Percentiles rank a stretch among this genome's conserved stretches.
Evolutionary conservation across 2,329 filamentous ascomycete genomes (phyloP).

Genomic region (Cladosporium sp.): DNA sequence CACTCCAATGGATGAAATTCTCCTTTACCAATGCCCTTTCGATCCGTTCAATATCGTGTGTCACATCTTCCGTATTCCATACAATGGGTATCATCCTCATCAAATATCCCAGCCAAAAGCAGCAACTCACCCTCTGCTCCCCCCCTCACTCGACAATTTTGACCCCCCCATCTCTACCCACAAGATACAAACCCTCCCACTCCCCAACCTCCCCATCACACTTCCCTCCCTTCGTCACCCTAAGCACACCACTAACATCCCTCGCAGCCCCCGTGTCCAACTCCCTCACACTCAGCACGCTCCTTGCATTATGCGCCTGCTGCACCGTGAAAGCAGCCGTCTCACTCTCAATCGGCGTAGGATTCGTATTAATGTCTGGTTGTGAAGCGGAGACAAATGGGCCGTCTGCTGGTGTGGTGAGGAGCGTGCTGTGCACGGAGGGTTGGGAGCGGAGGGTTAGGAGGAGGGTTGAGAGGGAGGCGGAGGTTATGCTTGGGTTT

Average conservation of each 20-base stretch:
- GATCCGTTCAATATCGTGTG: no score
- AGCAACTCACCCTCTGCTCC: background rate
- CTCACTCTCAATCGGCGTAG: constrained; percentile 63
- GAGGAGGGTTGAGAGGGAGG: constrained; percentile 27
- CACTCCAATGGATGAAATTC: no score
- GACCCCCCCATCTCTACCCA: constrained; percentile 72
- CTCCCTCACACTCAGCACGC: constrained; percentile 65
- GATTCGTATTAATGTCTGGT: constrained; percentile 31
- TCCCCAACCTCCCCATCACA: constrained; percentile 41
- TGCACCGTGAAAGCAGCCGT: constrained; percentile 67
- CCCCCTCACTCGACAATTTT: constrained; percentile 52
- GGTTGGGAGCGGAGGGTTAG: constrained; percentile 33
- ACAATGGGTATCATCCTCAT: background rate
- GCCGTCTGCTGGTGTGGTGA: constrained; percentile 67
- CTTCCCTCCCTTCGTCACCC: constrained; percentile 60
- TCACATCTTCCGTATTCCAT: background rate
- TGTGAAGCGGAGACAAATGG: constrained; percentile 56
- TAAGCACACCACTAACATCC: constrained; percentile 84
- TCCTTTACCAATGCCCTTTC: no score
- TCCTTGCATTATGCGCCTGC: constrained; percentile 69
- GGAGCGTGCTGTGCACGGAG: constrained; percentile 60
- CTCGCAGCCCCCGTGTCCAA: constrained; percentile 83
- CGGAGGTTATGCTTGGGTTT: constrained; percentile 19
- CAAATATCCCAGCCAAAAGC: constrained; percentile 36
- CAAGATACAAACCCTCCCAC: constrained; percentile 74